Base-by-base conservation (phyloP, 306 rosid genomes). In the Lathyrus tuberosus region DNA sequence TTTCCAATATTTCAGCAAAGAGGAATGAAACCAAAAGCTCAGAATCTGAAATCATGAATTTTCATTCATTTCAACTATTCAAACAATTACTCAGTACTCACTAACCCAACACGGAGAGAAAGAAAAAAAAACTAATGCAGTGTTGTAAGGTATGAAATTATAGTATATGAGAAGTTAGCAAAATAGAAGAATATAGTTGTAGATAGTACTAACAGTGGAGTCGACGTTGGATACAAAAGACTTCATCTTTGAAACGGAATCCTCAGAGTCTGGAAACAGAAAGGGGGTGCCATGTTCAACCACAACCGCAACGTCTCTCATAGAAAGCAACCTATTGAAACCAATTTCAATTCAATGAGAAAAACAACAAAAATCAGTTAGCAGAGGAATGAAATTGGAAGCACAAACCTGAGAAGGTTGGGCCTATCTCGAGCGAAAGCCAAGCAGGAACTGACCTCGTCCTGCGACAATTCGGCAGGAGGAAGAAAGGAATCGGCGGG, bases 391-490 rank as follows among this genome's bases (percentile, higher is more conserved):
- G 56, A 37, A 77, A 58, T 38, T 0, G 17, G 49, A 37, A 24
- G 68, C 0, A 64, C 62, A 37, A 74, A 90, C 98, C 92, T 78
- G 52, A 94, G 57, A 64, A 90, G 87, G 30, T 78, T 83, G 1
- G 87, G 75, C 8, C 94, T 76, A 9, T 84, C 86, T 16, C 84
- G 81, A 0, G 98, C 86, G 53, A 93, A 90, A 20, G 84, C 85
- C 59, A 88, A 51, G 81, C 87, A 88, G 3, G 91, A 93, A 51
- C 12, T 51, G 14, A 88, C 91, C 12, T 86, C 86, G 33, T 38
- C 75, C 62, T 22, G 42, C 63, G 67, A 65, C 26, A 77, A 79
- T 10, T 67, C 73, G 5, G 11, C 13, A 26, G 67, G 17, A 12
- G 56, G 10, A 24, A 8, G 5, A 1, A 24, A 56, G 8, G 44